Percentiles rank a stretch among this genome's conserved stretches.
These are phyloP conservation scores for Nannochloropsis oceanica DNA, from an alignment of 108 stramenopile species.

Conservation along the genomic window DNA sequence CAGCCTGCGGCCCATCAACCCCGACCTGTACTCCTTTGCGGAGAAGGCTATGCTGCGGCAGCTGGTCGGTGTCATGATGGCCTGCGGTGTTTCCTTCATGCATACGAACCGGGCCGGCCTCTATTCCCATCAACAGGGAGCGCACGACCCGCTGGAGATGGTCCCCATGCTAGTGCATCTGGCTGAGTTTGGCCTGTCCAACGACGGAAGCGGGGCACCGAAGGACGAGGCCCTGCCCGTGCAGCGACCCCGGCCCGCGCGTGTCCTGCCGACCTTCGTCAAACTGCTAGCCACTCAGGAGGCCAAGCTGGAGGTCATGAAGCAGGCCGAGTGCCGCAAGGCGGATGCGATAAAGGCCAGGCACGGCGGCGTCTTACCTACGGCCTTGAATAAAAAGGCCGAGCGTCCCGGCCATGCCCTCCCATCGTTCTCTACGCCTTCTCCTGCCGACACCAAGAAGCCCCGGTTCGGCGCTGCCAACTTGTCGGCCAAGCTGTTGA, in stretches of 20 bases:
- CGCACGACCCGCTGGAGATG: background rate
- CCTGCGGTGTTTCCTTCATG: conserved; percentile 12
- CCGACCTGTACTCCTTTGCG: conserved; percentile 4
- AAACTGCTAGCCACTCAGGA: conserved; percentile 19
- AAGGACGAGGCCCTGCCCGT: background rate
- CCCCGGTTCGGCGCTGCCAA: too few species aligned
- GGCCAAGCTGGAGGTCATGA: conserved; percentile 15
- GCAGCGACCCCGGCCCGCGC: background rate
- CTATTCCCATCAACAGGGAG: background rate
- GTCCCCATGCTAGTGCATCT: background rate
- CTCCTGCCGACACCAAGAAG: background rate
- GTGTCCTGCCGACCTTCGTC: conserved; percentile 1
- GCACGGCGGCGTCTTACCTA: background rate
- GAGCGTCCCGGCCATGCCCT: background rate
- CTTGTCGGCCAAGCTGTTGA: too few species aligned
- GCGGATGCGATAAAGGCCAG: background rate
- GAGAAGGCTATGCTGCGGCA: background rate
- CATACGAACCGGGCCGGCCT: background rate
- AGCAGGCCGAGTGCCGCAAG: background rate
- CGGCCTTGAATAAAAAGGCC: background rate
- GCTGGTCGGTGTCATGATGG: conserved; percentile 9
- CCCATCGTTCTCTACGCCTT: background rate
- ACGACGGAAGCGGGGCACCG: background rate
- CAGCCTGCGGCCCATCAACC: background rate
- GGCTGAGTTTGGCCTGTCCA: background rate